Evolutionary conservation across 2,329 filamentous ascomycete species (phyloP), one percentile per base, ranked within the genome.

Genomic region (Sarocladiaceae sp.): DNA sequence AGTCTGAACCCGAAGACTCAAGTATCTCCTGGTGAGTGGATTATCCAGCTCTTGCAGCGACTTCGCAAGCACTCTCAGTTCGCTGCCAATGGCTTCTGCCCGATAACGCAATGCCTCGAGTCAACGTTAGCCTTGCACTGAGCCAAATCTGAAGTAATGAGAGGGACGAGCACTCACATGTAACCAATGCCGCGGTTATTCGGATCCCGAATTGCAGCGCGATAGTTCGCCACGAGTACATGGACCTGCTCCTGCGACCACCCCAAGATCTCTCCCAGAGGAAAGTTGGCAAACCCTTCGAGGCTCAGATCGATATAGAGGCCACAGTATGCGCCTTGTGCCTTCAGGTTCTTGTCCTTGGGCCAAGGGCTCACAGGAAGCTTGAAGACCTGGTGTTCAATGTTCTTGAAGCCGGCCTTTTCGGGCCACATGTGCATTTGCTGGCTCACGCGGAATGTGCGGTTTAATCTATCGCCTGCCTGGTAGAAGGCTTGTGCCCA

Each of bases 341-440:
- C 64, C 44, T 69, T 60, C 18, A 59, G 57, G 2, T 51, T 51
- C 1, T 55, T 53, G 26, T 68, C 65, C 52, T 66, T 68, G 3
- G 70, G 57, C 71, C 71, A 74, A 1, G 64, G 58, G 0, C 66
- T 67, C 8, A 66, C 60, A 0, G 69, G 69, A 33, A 64, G 54
- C 51, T 65, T 66, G 54, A 62, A 64, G 8, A 58, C 28, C 3
- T 56, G 58, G 35, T 69, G 62, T 1, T 59, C 58, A n/a, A 71
- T 56, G 39, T 68, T 66, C 6, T 56, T 37, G 42, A 73, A 73
- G 1, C 71, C 71, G 2, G 61, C 65, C 1, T 64, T 49, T 2
- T 52, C 49, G 23, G 57, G 56, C 62, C 61, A 64, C 13, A 57
- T 54, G 12, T 44, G 33, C 1, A 57, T 59, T 17, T 55, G 26